Percentiles rank a stretch among this genome's conserved stretches.
These are phyloP conservation scores for Pythium rhizo-oryzae DNA, from an alignment of 352 stramenopile species.

Conservation along the genomic window DNA sequence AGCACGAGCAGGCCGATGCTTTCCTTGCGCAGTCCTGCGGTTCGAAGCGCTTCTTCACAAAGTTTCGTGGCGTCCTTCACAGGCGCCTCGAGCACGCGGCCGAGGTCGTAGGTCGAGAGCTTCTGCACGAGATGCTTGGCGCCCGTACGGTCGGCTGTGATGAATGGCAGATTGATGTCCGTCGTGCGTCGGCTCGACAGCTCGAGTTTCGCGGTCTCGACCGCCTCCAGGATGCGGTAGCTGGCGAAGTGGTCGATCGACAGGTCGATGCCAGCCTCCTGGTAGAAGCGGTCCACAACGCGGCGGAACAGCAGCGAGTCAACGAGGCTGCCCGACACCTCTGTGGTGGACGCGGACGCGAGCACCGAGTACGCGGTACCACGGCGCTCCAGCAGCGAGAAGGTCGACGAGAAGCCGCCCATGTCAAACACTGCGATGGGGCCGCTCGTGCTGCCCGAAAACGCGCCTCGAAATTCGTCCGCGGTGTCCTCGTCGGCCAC, in stretches of 20 bases:
- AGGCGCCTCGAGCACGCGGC: constrained; percentile 44
- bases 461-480: constrained; percentile 23
- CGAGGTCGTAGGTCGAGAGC: constrained; percentile 57
- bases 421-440: constrained; percentile 74
- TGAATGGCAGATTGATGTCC: constrained; percentile 78
- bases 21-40: constrained; percentile 38
- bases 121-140: constrained; percentile 76
- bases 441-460: constrained; percentile 17
- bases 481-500: constrained; percentile 36
- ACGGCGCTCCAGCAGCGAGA: constrained; percentile 49
- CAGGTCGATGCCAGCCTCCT: constrained; percentile 64
- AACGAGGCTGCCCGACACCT: constrained; percentile 48
- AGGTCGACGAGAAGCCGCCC: constrained; percentile 56
- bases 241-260: constrained; percentile 71
- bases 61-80: constrained; percentile 38
- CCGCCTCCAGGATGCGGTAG: constrained; percentile 68
- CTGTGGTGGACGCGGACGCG: constrained; percentile 35
- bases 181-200: constrained; percentile 55
- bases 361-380: constrained; percentile 41
- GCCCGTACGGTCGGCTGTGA: constrained; percentile 69
- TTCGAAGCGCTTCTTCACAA: constrained; percentile 38
- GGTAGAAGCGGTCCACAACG: constrained; percentile 57
- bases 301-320: constrained; percentile 55
- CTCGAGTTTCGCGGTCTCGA: constrained; percentile 75
- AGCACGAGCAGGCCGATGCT: constrained; percentile 57